Evolutionary conservation across 768 basidiomycete species (phyloP).

Genomic region (Tulasnella sp.): DNA sequence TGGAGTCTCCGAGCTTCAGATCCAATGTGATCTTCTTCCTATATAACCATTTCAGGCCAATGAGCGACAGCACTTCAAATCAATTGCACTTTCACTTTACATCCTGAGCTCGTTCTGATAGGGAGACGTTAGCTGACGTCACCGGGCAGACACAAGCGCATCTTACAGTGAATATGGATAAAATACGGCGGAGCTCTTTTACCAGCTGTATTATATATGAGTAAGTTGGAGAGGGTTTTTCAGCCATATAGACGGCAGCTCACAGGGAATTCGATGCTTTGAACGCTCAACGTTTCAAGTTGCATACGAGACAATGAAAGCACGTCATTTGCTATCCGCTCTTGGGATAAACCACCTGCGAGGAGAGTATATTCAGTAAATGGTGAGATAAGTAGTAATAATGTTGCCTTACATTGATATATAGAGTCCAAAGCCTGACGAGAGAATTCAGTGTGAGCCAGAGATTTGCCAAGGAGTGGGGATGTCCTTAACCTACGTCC

Average conservation of each 20-base stretch:
- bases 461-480: too few species aligned
- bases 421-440: conserved; percentile 30
- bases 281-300: conserved; percentile 25
- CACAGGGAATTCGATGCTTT: conserved; percentile 18
- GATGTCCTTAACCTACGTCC: conserved; percentile 18
- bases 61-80: too few species aligned
- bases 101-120: conserved; percentile 29
- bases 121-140: too few species aligned
- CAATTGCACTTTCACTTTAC: too few species aligned
- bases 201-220: conserved; percentile 14
- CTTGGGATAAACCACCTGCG: conserved; percentile 24
- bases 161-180: conserved; percentile 26
- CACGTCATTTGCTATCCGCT: conserved; percentile 32
- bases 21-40: conserved; percentile 29
- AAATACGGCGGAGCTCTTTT: conserved; percentile 26
- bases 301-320: conserved; percentile 32
- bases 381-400: neutral
- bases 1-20: conserved; percentile 26
- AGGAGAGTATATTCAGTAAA: neutral
- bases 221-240: neutral
- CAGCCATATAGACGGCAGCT: neutral
- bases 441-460: too few species aligned
- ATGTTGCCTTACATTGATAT: conserved; percentile 25
- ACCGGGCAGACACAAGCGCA: too few species aligned
- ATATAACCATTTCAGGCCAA: too few species aligned